Base-by-base conservation (phyloP, 2,329 filamentous ascomycete species). In the Rosellinia necatrix region DNA sequence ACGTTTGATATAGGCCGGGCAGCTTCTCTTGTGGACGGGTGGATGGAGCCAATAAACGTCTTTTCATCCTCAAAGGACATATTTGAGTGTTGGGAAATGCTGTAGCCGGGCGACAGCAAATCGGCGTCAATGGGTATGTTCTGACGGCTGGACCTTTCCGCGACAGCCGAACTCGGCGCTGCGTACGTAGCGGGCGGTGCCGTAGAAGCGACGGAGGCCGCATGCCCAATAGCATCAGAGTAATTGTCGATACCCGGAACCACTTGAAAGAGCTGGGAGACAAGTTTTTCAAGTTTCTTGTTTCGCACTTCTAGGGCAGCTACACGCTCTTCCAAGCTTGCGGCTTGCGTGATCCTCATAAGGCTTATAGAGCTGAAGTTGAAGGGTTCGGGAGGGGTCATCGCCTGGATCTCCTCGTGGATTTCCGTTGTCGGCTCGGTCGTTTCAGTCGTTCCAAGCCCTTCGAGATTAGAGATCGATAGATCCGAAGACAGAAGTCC, bases 301-400 rank as follows among this genome's bases (percentile, higher is more conserved):
- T 85, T 76, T 4, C 78, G 76, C 4, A 72, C 70, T 64, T 87
- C 84, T 8, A 87, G 71, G 12, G 70, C 70, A 7, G 72, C 72
- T 15, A 87, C 75, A 10, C 83, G 76, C 8, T 77, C 76, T 63
- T 86, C 82, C 8, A 85, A 66, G 61, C 75, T 80, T 9, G 76
- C 78, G 13, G 78, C 79, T 60, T 83, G 76, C 1, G 82, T 84
- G 56, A 84, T 84, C 64, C 81, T 84, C 80, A 83, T 82, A 24
- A 76, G 78, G 8, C 71, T 67, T 43, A 82, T 70, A 19, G 78
- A 73, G 4, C 77, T 79, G 65, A 86, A 85, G 54, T 78, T 75
- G 62, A 86, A 85, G 0, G 82, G 79, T 52, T 82, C 76, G 2
- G 76, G 76, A 29, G 73, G 72, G 49, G 68, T 69, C 4, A 40